These are phyloP conservation scores for Dillenia suffruticosa DNA, from an alignment of 164 flowering plant genomes.

Conservation along the genomic window DNA sequence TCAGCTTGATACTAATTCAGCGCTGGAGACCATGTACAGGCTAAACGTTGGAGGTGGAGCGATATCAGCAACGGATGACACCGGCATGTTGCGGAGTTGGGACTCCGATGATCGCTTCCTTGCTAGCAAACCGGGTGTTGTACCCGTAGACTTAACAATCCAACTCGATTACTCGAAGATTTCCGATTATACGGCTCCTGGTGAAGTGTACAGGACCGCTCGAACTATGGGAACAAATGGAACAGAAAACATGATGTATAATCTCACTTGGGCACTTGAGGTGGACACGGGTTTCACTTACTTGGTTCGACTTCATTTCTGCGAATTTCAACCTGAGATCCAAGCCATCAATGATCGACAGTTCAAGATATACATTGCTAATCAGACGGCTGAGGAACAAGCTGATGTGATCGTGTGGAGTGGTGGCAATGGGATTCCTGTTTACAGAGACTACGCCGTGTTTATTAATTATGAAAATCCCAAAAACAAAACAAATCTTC, in stretches of 20 bases:
- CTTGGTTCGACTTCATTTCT: conserved; percentile 39
- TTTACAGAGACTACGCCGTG: conserved; percentile 25
- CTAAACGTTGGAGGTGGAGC: background rate
- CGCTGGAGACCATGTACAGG: conserved; percentile 8
- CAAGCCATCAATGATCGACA: background rate
- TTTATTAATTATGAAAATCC: background rate
- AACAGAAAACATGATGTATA: background rate
- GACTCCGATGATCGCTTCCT: conserved; percentile 1
- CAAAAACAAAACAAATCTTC: conserved; percentile 5
- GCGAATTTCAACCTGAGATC: conserved; percentile 13
- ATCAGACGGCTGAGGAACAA: conserved; percentile 14
- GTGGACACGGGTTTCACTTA: conserved; percentile 33
- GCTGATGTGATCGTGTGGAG: conserved; percentile 17
- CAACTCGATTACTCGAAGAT: conserved; percentile 1
- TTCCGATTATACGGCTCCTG: conserved; percentile 21
- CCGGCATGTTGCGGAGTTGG: background rate
- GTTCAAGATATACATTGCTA: conserved; percentile 24
- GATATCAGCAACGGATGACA: too few relatives aligned
- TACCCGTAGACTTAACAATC: too few relatives aligned
- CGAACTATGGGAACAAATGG: conserved; percentile 11
- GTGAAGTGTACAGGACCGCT: conserved; percentile 14
- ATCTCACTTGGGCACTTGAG: conserved; percentile 31
- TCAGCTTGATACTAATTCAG: conserved; percentile 7
- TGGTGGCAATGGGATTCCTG: conserved; percentile 15
- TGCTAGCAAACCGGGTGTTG: background rate